phyloP scores from a whole-genome alignment of 441 rosid genomes.

The Jatropha multifida region DNA sequence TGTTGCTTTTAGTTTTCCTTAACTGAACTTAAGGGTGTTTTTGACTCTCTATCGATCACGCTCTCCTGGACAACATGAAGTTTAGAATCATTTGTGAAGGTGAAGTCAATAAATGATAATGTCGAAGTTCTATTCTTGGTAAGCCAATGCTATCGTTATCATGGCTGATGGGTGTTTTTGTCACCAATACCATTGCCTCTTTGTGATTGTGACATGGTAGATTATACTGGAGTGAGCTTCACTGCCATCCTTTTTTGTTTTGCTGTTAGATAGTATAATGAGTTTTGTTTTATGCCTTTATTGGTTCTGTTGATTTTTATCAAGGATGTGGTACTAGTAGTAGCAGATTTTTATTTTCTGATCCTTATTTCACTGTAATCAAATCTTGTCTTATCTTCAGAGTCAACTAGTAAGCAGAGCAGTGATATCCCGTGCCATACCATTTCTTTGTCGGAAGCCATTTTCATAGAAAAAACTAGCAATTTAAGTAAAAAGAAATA shows the following conservation, averaged over 20 bases:
- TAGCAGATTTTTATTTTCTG: not conserved
- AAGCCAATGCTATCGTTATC: too few species aligned
- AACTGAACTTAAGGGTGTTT: not conserved
- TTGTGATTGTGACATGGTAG: too few species aligned
- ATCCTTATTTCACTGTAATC: not conserved
- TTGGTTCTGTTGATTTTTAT: too few species aligned
- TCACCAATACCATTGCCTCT: too few species aligned
- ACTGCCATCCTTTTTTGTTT: too few species aligned
- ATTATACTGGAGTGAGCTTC: too few species aligned
- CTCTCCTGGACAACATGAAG: not conserved
- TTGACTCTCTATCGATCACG: not conserved
- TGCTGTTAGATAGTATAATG: too few species aligned
- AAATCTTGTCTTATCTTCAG: not conserved
- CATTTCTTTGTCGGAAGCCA: not conserved
- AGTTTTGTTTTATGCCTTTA: too few species aligned
- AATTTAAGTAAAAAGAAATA: not conserved
- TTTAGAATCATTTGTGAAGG: not conserved
- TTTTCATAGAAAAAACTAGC: not conserved
- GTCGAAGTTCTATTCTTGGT: not conserved
- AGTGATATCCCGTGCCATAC: not conserved
- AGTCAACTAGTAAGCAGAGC: not conserved
- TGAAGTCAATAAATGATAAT: not conserved
- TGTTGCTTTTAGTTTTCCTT: not conserved
- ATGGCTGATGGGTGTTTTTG: too few species aligned
- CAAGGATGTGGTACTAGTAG: too few species aligned